Evolutionary conservation across 345 rosid genomes (phyloP).

Genomic region (Reutealis trisperma): DNA sequence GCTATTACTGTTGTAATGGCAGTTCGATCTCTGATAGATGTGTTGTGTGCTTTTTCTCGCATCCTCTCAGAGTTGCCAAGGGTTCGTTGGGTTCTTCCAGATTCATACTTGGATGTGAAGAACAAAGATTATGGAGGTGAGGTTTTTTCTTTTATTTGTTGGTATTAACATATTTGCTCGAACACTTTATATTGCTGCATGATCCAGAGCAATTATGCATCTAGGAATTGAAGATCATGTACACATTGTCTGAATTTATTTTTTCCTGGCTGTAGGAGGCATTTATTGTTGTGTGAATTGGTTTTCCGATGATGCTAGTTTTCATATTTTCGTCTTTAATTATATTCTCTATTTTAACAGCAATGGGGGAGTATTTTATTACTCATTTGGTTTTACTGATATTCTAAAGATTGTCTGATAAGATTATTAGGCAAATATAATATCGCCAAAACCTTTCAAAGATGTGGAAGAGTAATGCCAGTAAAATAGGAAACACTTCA

Average conservation of each 20-base stretch:
- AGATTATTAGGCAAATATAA: too few species aligned
- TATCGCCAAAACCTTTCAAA: too few species aligned
- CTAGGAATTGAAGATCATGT: not conserved
- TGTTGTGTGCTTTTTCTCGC: not conserved
- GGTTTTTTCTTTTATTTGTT: not conserved
- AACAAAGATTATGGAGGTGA: constrained; percentile 97
- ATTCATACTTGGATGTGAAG: constrained; percentile 87
- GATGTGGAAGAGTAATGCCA: not conserved
- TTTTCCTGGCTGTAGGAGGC: not conserved
- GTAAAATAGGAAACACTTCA: not conserved
- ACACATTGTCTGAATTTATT: not conserved
- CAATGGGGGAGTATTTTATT: too few species aligned
- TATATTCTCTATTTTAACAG: not conserved
- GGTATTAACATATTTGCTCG: not conserved
- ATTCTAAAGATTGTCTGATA: not conserved
- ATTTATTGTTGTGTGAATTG: not conserved
- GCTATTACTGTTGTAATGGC: not conserved
- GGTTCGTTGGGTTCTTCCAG: constrained; percentile 98
- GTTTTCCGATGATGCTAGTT: not conserved
- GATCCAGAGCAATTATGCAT: not conserved
- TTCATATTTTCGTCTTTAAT: not conserved
- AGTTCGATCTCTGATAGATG: not conserved
- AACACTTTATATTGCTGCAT: not conserved
- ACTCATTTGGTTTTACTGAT: too few species aligned
- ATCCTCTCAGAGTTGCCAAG: constrained; percentile 56